These are phyloP conservation scores for Tetrastigma voinierianum DNA, from an alignment of 164 flowering plant species.

Conservation along the genomic window DNA sequence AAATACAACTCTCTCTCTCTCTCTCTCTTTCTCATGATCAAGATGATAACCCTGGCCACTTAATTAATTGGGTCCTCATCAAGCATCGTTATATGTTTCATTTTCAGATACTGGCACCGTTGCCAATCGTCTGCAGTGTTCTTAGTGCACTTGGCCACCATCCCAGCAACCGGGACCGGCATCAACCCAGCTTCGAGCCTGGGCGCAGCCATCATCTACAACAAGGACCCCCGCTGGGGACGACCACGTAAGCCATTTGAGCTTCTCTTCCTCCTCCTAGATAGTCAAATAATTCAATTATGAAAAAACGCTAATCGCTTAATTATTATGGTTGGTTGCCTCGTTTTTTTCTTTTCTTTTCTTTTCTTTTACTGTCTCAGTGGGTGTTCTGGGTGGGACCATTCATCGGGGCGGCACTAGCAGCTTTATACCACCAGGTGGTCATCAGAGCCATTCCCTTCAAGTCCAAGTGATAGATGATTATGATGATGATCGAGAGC, in stretches of 20 bases:
- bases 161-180: slow-evolving; percentile 82
- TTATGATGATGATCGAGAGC: background rate
- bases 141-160: slow-evolving; percentile 82
- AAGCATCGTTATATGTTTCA: too few relatives aligned
- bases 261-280: background rate
- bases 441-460: slow-evolving; percentile 61
- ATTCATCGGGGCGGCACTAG: slow-evolving; percentile 57
- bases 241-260: slow-evolving; percentile 54
- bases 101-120: slow-evolving; percentile 88
- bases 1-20: background rate
- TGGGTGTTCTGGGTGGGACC: slow-evolving; percentile 69
- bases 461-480: slow-evolving; percentile 27
- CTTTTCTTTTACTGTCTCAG: slow-evolving; percentile 10
- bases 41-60: too few relatives aligned
- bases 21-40: background rate
- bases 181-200: slow-evolving; percentile 91
- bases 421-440: slow-evolving; percentile 56
- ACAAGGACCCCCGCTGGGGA: slow-evolving; percentile 62
- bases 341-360: too few relatives aligned
- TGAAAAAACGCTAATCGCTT: too few relatives aligned
- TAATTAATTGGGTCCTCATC: too few relatives aligned
- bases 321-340: too few relatives aligned
- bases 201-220: slow-evolving; percentile 84
- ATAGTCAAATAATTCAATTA: too few relatives aligned
- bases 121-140: slow-evolving; percentile 85